Base-by-base conservation (phyloP, 2,329 filamentous ascomycete genomes). In the Capronia coronata region DNA sequence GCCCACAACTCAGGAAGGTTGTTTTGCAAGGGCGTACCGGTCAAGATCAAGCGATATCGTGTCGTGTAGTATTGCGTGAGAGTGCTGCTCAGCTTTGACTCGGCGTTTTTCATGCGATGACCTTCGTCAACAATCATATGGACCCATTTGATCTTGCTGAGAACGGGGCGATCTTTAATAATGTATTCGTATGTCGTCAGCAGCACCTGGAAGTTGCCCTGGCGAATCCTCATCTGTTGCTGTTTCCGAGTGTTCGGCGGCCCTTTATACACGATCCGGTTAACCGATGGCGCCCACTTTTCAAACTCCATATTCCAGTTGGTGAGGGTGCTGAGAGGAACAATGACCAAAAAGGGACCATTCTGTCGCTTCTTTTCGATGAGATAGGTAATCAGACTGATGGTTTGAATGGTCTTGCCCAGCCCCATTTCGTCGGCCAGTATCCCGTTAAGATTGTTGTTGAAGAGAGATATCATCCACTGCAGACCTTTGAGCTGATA, bases 81-180 rank as follows among this genome's bases (percentile, higher is more conserved):
- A 3, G 93, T 97, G 59, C 83, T 88, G 68, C 88, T 96, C 61
- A 98, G 78, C 72, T 98, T 98, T 8, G 93, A 98, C 61, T 93
- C 84, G 23, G 87, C 79, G 70, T 98, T 98, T 79, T 98, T 98
- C 93, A 98, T 98, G 67, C 93, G 89, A 69, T 98, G 93, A 71
- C 93, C 93, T 75, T 98, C 93, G 63, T 98, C 93, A 59, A 98
- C 93, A 62, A 98, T 97, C 93, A 98, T 97, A 72, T 98, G 93
- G 62, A 96, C 85, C 93, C 93, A 98, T 71, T 97, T 97, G 71
- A 98, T 91, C 76, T 97, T 97, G 75, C 87, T 94, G 10, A 98
- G 74, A 59, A 98, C 77, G 0, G 91, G 91, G 29, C 93, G 83
- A 64, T 98, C 93, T 73, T 97, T 98, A 79, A 98, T 98, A 71